Conservation (phyloP, 225 moss, liverwort and hornwort species). For the Bryum argenteum region DNA sequence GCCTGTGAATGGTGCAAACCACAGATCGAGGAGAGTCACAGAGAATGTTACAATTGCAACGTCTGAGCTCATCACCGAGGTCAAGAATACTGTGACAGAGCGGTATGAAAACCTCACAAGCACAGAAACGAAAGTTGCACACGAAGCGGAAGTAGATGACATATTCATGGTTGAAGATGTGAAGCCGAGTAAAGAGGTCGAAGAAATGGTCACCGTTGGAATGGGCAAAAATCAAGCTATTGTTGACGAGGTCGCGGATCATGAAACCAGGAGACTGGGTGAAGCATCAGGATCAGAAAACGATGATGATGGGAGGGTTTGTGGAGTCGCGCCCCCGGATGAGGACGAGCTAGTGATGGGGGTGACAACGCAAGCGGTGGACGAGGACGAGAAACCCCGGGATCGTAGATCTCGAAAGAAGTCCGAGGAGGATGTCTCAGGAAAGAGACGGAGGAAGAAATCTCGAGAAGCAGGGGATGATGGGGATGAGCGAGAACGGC, state of each 20-base stretch:
- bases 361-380: slow-evolving; percentile 32
- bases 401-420: slow-evolving; percentile 48
- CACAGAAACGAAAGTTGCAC: slow-evolving; percentile 14
- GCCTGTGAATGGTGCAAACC: slow-evolving; percentile 25
- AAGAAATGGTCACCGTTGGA: not conserved
- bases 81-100: slow-evolving; percentile 13
- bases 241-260: slow-evolving; percentile 30
- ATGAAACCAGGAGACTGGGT: slow-evolving; percentile 23
- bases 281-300: slow-evolving; percentile 30
- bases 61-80: slow-evolving; percentile 22
- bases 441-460: slow-evolving; percentile 47
- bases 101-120: slow-evolving; percentile 9
- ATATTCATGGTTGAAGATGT: slow-evolving; percentile 13
- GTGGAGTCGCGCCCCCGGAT: slow-evolving; percentile 2
- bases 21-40: slow-evolving; percentile 8
- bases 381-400: slow-evolving; percentile 28
- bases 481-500: slow-evolving; percentile 50
- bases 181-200: slow-evolving; percentile 13
- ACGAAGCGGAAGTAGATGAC: not conserved
- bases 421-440: slow-evolving; percentile 34
- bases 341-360: slow-evolving; percentile 29
- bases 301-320: slow-evolving; percentile 26
- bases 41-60: slow-evolving; percentile 16
- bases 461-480: slow-evolving; percentile 42
- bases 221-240: slow-evolving; percentile 24